phyloP scores from a whole-genome alignment of 1,139 yeast genomes.

The Kodamaea plutei region DNA sequence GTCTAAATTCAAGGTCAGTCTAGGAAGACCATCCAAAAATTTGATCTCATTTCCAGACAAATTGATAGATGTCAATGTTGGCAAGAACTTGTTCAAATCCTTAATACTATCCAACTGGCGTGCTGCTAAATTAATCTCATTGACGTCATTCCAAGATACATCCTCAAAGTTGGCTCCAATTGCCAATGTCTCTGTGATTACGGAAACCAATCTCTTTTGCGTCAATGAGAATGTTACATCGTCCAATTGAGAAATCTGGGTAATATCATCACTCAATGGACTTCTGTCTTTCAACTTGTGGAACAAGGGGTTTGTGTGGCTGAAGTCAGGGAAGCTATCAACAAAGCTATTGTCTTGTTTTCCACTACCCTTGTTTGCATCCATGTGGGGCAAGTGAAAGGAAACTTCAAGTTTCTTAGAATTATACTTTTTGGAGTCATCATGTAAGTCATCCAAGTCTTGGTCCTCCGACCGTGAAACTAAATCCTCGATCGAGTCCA shows the following conservation, averaged over 20 bases:
- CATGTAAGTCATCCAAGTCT: slow-evolving; percentile 5
- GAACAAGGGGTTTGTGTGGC: slow-evolving; percentile 1
- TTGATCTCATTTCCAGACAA: slow-evolving; percentile 41
- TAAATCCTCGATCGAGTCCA: slow-evolving; percentile 45
- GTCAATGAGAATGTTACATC: slow-evolving; percentile 50
- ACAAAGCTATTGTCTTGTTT: slow-evolving; percentile 5
- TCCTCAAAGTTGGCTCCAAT: slow-evolving; percentile 18
- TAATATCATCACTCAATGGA: slow-evolving; percentile 29
- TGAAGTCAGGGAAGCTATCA: slow-evolving; percentile 1
- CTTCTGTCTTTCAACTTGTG: slow-evolving; percentile 16
- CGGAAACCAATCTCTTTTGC: slow-evolving; percentile 40
- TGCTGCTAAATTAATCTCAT: slow-evolving; percentile 31
- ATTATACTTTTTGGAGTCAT: slow-evolving; percentile 3
- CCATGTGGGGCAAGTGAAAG: slow-evolving; percentile 34
- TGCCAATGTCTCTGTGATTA: slow-evolving; percentile 44
- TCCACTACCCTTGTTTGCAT: slow-evolving; percentile 2
- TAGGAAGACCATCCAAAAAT: slow-evolving; percentile 48
- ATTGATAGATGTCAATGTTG: slow-evolving; percentile 36
- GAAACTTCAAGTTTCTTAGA: slow-evolving; percentile 36
- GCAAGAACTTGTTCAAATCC: slow-evolving; percentile 43
- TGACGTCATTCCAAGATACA: slow-evolving; percentile 42
- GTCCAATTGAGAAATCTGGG: slow-evolving; percentile 40
- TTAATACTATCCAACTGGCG: slow-evolving; percentile 36
- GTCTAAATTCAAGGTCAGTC: slow-evolving; percentile 30
- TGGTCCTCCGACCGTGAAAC: slow-evolving; percentile 19